Evolutionary conservation across 768 basidiomycete genomes (phyloP).

Genomic region (Tremella yokohamensis): DNA sequence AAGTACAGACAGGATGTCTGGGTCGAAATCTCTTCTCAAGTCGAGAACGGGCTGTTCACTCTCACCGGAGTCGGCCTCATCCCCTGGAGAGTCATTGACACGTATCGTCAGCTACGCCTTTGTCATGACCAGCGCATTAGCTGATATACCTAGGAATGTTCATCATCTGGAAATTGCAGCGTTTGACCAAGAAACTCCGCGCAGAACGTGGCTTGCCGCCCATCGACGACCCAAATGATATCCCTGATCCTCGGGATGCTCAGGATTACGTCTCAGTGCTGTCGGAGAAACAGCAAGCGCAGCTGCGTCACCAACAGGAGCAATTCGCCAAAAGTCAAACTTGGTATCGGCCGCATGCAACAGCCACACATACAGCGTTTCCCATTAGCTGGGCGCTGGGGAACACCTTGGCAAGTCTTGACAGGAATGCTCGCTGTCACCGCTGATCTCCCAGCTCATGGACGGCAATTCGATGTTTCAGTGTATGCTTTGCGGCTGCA

Average conservation of each 20-base stretch:
- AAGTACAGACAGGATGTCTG: slow-evolving; percentile 69
- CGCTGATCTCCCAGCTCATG: slow-evolving; percentile 21
- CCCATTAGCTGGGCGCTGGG: slow-evolving; percentile 58
- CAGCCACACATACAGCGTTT: slow-evolving; percentile 61
- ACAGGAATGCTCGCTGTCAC: background rate
- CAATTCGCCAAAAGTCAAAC: slow-evolving; percentile 55
- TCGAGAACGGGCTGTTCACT: slow-evolving; percentile 76
- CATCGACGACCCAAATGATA: slow-evolving; percentile 69
- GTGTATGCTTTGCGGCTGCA: slow-evolving; percentile 59
- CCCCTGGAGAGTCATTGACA: slow-evolving; percentile 70
- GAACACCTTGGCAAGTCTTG: slow-evolving; percentile 59
- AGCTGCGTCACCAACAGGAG: slow-evolving; percentile 46
- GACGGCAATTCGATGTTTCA: slow-evolving; percentile 74
- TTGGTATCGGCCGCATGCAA: slow-evolving; percentile 83
- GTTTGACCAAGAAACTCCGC: slow-evolving; percentile 61
- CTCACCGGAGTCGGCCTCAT: slow-evolving; percentile 73
- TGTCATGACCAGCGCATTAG: background rate
- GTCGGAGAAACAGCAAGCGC: slow-evolving; percentile 47
- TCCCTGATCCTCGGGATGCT: slow-evolving; percentile 64
- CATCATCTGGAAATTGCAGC: slow-evolving; percentile 72
- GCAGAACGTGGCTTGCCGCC: slow-evolving; percentile 63
- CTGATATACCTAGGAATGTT: slow-evolving; percentile 58
- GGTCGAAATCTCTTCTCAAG: slow-evolving; percentile 59
- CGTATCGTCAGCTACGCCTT: slow-evolving; percentile 59
- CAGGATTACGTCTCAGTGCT: slow-evolving; percentile 49